Evolutionary conservation across 345 rosid genomes (phyloP), one percentile per base, ranked within the genome.

Genomic region (Arabis alpina): DNA sequence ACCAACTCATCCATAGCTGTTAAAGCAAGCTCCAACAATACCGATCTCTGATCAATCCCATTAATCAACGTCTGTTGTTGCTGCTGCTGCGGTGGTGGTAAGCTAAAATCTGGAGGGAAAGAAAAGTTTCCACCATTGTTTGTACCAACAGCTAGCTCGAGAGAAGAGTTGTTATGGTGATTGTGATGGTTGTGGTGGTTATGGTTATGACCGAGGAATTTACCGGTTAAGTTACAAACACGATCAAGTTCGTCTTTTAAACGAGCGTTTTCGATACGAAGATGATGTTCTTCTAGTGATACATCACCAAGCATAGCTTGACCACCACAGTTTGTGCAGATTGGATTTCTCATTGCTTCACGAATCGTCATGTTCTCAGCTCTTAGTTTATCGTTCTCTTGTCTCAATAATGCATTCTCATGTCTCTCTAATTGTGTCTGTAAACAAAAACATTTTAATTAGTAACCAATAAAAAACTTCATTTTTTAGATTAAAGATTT

Each of bases 341-440:
- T 86, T 43, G 98, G 97, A 64, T 84, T 90, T 62, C 93, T 81
- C 98, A 92, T 92, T 4, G 97, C 97, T 25, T 94, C 97, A 39
- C 96, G 82, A n/a, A 94, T 91, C 10, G 98, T 78, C 91, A 94
- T 83, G 78, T 94, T 94, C 30, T 92, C 99, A 0, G 90, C 88
- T 47, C 96, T 80, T 57, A 94, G 85, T 83, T 94, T 94, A 62
- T 94, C 98, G 71, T 94, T 89, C 56, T 94, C 99, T 79, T 89
- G 99, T 73, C 97, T 78, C 55, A 94, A 82, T 59, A 94, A 69
- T 12, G 89, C 73, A 79, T 94, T 94, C 85, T 94, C 99, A 14
- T 94, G 99, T 15, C 99, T 79, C 79, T 94, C 98, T 76, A 91
- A 54, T 75, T 94, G 98, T 3, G 97, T 93, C 98, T 93, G 83